Conservation (phyloP, 2,329 filamentous ascomycete species). For the Epichloe typhina region DNA sequence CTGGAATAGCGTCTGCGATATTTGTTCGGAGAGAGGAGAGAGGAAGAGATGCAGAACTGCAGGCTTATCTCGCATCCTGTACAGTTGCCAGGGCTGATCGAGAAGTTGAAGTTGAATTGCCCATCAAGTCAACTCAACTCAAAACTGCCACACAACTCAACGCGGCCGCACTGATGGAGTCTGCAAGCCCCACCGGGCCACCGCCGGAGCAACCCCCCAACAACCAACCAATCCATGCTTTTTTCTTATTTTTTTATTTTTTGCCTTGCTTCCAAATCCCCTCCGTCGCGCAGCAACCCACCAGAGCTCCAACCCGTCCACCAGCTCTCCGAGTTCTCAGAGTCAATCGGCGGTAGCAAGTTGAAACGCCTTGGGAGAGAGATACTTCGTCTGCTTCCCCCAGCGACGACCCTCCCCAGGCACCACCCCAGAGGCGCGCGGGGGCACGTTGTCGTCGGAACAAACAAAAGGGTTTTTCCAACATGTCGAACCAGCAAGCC, state of each 20-base stretch:
- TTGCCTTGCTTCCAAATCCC: neutral
- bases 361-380: neutral
- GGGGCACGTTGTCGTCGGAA: neutral
- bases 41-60: neutral
- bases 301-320: conserved; percentile 1
- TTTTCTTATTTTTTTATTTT: neutral
- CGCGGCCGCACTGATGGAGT: neutral
- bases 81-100: neutral
- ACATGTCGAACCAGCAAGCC: conserved; percentile 29
- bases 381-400: neutral
- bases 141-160: too few relatives aligned
- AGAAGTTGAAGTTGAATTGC: neutral
- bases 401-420: neutral
- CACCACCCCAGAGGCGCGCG: neutral
- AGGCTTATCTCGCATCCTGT: neutral
- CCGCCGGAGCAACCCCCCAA: neutral
- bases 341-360: too few relatives aligned
- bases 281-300: conserved; percentile 2
- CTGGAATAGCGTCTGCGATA: neutral
- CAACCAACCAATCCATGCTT: neutral
- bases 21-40: too few relatives aligned
- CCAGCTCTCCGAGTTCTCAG: neutral
- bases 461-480: neutral
- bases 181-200: neutral
- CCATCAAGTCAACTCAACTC: too few relatives aligned